Percentiles rank a stretch among this genome's conserved stretches.
These are phyloP conservation scores for Usnea hakonensis DNA, from an alignment of 495 filamentous ascomycete genomes.

Conservation along the genomic window DNA sequence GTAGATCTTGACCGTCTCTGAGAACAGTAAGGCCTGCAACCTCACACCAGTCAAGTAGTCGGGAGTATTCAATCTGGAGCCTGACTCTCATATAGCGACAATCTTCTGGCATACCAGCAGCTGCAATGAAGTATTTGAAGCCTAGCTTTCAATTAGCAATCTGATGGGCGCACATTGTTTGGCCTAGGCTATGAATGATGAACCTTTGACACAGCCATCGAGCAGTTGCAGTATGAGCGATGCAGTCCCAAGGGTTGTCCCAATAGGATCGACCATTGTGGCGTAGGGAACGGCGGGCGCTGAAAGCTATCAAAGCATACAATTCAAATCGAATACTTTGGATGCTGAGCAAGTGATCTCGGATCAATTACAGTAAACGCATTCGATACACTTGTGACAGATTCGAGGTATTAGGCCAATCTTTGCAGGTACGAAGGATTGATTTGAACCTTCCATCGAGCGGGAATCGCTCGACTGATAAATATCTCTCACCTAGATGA, in stretches of 20 bases:
- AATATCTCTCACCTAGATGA: not conserved
- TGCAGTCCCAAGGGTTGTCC: conserved; percentile 8
- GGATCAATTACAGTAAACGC: not conserved
- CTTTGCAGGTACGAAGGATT: not conserved
- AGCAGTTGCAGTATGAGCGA: conserved; percentile 18
- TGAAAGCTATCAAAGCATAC: not conserved
- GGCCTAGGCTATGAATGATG: not conserved
- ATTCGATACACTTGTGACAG: not conserved
- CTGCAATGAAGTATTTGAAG: conserved; percentile 16
- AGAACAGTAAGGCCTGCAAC: conserved; percentile 16
- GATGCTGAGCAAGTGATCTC: too few relatives aligned
- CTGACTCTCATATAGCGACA: conserved; percentile 12
- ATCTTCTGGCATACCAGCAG: conserved; percentile 15
- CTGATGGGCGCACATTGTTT: rapidly evolving
- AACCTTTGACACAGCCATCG: conserved; percentile 21
- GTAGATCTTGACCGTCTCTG: conserved; percentile 10
- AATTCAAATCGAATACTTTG: not conserved
- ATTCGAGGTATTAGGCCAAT: not conserved
- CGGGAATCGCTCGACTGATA: not conserved
- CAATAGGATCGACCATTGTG: conserved; percentile 3
- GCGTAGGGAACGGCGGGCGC: not conserved
- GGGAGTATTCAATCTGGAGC: conserved; percentile 18
- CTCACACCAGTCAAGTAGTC: conserved; percentile 19
- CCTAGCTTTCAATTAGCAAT: not conserved
- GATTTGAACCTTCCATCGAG: not conserved